Evolutionary conservation across 1,284 basidiomycete genomes (phyloP).

Genomic region (Cutaneotrichosporon dermatis): DNA sequence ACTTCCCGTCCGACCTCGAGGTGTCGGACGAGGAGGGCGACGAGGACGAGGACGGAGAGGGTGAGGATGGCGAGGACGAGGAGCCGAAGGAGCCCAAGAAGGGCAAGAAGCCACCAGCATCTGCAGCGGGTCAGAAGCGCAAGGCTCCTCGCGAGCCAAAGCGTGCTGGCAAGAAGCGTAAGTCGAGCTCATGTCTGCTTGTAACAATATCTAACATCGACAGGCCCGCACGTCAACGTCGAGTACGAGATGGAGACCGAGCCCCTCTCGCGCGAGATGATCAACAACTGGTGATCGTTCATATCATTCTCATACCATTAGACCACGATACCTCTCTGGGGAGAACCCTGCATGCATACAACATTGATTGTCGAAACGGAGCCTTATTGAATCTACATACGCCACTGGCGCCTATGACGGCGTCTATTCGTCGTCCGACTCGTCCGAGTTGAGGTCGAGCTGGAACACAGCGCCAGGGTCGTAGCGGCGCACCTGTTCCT

Average conservation of each 20-base stretch:
- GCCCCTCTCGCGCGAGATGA: constrained; percentile 53
- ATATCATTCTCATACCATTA: neutral
- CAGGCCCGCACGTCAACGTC: constrained; percentile 72
- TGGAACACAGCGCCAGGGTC: constrained; percentile 40
- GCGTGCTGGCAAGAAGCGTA: constrained; percentile 51
- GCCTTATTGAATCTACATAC: too few species aligned
- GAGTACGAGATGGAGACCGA: constrained; percentile 93
- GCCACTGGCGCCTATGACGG: too few species aligned
- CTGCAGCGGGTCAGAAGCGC: constrained; percentile 39
- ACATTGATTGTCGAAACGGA: constrained; percentile 16
- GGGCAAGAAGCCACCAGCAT: constrained; percentile 14
- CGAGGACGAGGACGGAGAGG: constrained; percentile 50
- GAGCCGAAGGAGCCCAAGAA: constrained; percentile 20
- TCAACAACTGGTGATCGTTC: constrained; percentile 49
- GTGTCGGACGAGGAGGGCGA: constrained; percentile 42
- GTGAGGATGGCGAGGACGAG: constrained; percentile 35
- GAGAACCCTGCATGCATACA: constrained; percentile 23
- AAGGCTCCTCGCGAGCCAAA: constrained; percentile 55
- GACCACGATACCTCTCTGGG: neutral
- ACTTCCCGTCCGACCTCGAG: constrained; percentile 46
- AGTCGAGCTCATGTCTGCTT: constrained; percentile 7
- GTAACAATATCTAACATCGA: too few species aligned
- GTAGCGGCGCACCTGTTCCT: constrained; percentile 33
- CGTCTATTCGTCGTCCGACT: constrained; percentile 24
- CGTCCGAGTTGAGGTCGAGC: constrained; percentile 41